A percentile compares a stretch with the other conserved stretches of the same genome.
Conservation (phyloP, 805 yeast genomes). For the Kuraishia borneana region DNA sequence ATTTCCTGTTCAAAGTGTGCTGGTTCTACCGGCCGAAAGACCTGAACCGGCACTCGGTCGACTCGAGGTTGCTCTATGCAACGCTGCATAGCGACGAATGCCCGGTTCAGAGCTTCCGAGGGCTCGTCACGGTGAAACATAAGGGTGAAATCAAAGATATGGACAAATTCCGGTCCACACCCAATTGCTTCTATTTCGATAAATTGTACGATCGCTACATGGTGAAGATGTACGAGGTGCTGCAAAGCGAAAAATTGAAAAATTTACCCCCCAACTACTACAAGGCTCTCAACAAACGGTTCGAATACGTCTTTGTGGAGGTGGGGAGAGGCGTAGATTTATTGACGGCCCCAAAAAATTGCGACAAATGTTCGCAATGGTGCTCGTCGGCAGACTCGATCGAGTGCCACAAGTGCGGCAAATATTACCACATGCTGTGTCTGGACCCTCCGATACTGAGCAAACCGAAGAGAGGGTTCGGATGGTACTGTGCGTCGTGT, state of each 20-base stretch:
- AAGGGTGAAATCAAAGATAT: constrained; percentile 52
- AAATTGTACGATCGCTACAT: constrained; percentile 80
- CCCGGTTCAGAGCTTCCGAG: constrained; percentile 66
- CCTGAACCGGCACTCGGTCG: constrained; percentile 53
- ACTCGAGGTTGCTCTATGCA: constrained; percentile 69
- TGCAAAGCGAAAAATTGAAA: constrained; percentile 48
- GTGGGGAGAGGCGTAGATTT: constrained; percentile 52
- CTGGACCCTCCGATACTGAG: constrained; percentile 72
- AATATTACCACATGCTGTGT: constrained; percentile 69
- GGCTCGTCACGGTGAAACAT: constrained; percentile 62
- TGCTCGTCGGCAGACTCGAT: constrained; percentile 64
- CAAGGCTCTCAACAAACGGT: constrained; percentile 53
- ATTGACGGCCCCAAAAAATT: constrained; percentile 51
- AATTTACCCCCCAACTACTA: constrained; percentile 52
- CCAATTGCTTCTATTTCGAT: constrained; percentile 76
- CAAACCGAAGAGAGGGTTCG: constrained; percentile 79
- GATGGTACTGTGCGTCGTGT: constrained; percentile 84
- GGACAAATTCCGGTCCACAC: constrained; percentile 39
- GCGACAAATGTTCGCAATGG: constrained; percentile 81
- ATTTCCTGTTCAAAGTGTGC: constrained; percentile 58
- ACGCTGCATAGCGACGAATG: constrained; percentile 82
- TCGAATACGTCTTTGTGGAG: constrained; percentile 68
- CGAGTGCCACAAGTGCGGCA: constrained; percentile 67
- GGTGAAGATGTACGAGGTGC: constrained; percentile 68
- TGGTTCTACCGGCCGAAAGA: constrained; percentile 91